Conservation (phyloP, 2,329 filamentous ascomycete genomes). For the Fusarium tricinctum region DNA sequence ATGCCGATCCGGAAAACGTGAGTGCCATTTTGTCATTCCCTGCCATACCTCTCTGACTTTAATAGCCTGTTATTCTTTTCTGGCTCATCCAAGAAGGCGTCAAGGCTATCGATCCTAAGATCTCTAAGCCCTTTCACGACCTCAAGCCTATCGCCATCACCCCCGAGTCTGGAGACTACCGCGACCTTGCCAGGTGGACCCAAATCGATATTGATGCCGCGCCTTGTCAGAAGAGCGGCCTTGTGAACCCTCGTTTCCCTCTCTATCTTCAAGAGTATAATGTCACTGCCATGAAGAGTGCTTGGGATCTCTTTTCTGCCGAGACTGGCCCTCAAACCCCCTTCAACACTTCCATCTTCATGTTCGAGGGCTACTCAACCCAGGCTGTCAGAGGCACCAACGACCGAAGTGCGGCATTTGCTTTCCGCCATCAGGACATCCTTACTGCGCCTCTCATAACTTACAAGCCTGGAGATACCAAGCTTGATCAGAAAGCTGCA, state of each 20-base stretch:
- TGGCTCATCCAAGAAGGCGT: constrained; percentile 62
- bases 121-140: constrained; percentile 61
- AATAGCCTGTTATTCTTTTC: constrained; percentile 58
- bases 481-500: constrained; percentile 39
- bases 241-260: constrained; percentile 48
- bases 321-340: constrained; percentile 29
- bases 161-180: constrained; percentile 45
- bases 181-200: constrained; percentile 43
- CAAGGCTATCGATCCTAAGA: constrained; percentile 56
- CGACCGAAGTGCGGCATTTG: constrained; percentile 33
- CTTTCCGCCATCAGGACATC: constrained; percentile 44
- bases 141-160: constrained; percentile 57
- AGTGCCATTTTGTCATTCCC: constrained; percentile 10
- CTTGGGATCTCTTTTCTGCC: constrained; percentile 37
- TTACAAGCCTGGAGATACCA: constrained; percentile 30
- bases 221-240: constrained; percentile 45
- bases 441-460: constrained; percentile 44
- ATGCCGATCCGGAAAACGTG: constrained; percentile 58
- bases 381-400: constrained; percentile 52
- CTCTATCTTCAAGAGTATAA: constrained; percentile 44
- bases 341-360: constrained; percentile 58
- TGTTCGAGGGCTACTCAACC: constrained; percentile 69
- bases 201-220: constrained; percentile 32
- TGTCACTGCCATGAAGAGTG: constrained; percentile 32
- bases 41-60: background rate